Base-by-base conservation (phyloP, 495 filamentous ascomycete genomes). In the Hapsidospora chrysogenum region DNA sequence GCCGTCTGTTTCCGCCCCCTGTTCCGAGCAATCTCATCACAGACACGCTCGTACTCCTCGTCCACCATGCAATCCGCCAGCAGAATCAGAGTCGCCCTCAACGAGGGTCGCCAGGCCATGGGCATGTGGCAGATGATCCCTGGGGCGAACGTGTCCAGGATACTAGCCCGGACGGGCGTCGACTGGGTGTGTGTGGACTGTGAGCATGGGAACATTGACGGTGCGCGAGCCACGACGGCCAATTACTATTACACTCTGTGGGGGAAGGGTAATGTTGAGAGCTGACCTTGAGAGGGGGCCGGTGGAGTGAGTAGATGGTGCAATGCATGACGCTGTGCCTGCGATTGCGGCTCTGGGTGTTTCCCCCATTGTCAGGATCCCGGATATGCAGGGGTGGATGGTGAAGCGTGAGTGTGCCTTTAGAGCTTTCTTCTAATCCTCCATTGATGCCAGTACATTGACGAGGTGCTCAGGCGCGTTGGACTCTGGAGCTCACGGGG, bases 271-370 rank as follows among this genome's bases (percentile, higher is more conserved):
- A 21, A 33, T 20, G 5, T 11, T 3, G 10, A 16, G 4, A 3
- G 23, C 23, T 26, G 14, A 13, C 13, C 13, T 27, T 27, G 33
- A 17, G 13, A 36, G n/a, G n/a, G n/a, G n/a, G n/a, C n/a, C n/a
- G n/a, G n/a, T n/a, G n/a, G n/a, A n/a, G n/a, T n/a, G n/a, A n/a
- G n/a, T n/a, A n/a, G 80, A 87, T 55, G 71, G 68, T 25, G 66
- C 71, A 9, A 89, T 89, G 84, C 83, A 89, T 47, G 81, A 85
- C 40, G 72, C 79, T 2, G 80, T 87, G 20, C 74, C 79, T 17
- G 73, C 74, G 3, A 76, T 78, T 43, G 74, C 78, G 6, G 64
- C 64, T 9, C 61, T 70, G 40, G 78, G 74, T 7, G 72, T 76
- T 0, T 74, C 69, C 9, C 76, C 78, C 0, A 56, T 84, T 38